Evolutionary conservation across 179 eudicot genomes (phyloP).

Genomic region (Vitellaria paradoxa): DNA sequence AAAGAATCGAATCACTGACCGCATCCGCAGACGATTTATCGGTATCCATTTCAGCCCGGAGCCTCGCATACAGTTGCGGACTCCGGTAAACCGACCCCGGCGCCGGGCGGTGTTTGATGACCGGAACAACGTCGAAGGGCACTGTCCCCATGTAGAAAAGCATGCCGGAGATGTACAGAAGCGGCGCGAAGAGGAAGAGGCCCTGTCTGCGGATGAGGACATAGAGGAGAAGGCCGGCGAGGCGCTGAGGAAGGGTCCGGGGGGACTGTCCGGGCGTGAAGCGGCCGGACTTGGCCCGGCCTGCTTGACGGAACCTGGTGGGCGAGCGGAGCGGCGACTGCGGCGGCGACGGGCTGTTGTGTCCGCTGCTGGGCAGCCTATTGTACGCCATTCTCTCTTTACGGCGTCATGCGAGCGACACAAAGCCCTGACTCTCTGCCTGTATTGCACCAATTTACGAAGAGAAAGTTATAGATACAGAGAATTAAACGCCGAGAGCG

Average conservation of each 20-base stretch:
- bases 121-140: slow-evolving; percentile 74
- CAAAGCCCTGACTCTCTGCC: background rate
- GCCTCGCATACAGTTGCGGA: slow-evolving; percentile 76
- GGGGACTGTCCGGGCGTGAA: slow-evolving; percentile 29
- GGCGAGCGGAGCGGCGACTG: slow-evolving; percentile 57
- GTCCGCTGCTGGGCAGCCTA: slow-evolving; percentile 67
- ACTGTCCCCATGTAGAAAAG: slow-evolving; percentile 88
- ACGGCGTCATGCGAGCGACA: background rate
- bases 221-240: slow-evolving; percentile 61
- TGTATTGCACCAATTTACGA: slow-evolving; percentile 2
- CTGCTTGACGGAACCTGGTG: slow-evolving; percentile 30
- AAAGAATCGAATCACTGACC: slow-evolving; percentile 42
- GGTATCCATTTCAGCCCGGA: slow-evolving; percentile 69
- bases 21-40: slow-evolving; percentile 80
- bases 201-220: slow-evolving; percentile 79
- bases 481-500: background rate
- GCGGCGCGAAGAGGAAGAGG: slow-evolving; percentile 84
- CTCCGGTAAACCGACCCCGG: slow-evolving; percentile 83
- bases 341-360: slow-evolving; percentile 62
- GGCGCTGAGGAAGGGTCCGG: slow-evolving; percentile 56
- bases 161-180: slow-evolving; percentile 82
- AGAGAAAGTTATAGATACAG: background rate
- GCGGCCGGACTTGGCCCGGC: slow-evolving; percentile 34
- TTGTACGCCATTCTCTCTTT: slow-evolving; percentile 44
- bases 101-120: slow-evolving; percentile 49